These are phyloP conservation scores for Naganishia sp. DNA, from an alignment of 1,284 basidiomycete genomes.

Conservation along the genomic window DNA sequence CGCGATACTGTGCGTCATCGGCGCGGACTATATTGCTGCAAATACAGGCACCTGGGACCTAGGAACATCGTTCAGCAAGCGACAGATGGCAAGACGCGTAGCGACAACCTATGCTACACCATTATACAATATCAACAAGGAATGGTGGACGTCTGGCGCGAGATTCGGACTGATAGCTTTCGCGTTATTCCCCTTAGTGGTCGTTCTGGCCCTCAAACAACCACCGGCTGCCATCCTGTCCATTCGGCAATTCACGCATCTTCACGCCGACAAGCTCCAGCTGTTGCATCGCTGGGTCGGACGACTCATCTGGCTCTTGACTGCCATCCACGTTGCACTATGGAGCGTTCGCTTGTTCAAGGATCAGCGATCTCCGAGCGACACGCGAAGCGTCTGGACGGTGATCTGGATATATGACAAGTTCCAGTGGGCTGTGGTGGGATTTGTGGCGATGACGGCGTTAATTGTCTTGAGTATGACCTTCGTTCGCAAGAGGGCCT, in stretches of 20 bases:
- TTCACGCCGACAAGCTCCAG: conserved; percentile 75
- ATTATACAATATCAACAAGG: conserved; percentile 67
- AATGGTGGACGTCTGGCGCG: conserved; percentile 74
- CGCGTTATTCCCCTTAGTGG: conserved; percentile 71
- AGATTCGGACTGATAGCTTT: conserved; percentile 76
- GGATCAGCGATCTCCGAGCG: conserved; percentile 61
- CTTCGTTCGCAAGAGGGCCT: conserved; percentile 66
- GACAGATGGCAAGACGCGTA: conserved; percentile 32
- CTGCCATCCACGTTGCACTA: conserved; percentile 66
- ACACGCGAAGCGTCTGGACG: conserved; percentile 61
- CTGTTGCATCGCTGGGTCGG: conserved; percentile 73
- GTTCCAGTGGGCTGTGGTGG: conserved; percentile 73
- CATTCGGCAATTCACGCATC: conserved; percentile 66
- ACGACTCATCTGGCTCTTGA: conserved; percentile 71
- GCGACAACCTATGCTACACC: conserved; percentile 43
- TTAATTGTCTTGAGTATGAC: conserved; percentile 66
- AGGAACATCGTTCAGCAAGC: conserved; percentile 39
- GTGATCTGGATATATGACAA: conserved; percentile 68
- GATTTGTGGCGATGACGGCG: conserved; percentile 69
- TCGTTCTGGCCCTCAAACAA: conserved; percentile 76
- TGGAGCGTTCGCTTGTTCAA: conserved; percentile 73
- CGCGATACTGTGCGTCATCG: conserved; percentile 61
- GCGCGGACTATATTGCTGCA: conserved; percentile 74
- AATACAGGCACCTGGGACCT: conserved; percentile 58
- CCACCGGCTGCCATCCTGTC: conserved; percentile 79